Base-by-base conservation (phyloP, 2,329 filamentous ascomycete species). In the Pseudovirgaria hyperparasitica region DNA sequence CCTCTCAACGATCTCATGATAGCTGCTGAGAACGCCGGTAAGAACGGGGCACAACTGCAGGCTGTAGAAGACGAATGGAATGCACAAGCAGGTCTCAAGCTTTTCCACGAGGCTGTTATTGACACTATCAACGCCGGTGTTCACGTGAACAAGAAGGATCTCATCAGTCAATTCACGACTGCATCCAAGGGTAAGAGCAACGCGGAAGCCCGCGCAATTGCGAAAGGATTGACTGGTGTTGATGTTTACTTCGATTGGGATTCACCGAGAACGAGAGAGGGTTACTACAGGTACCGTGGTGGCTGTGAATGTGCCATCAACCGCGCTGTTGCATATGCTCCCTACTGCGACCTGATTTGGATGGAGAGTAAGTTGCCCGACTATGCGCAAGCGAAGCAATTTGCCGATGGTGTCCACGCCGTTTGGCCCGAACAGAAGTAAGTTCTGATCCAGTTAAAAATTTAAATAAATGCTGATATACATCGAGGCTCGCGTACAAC, bases 291-390 rank as follows among this genome's bases (percentile, higher is more conserved):
- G 36, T 78, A 94, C 52, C 70, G 82, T 57, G 90, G 90, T 34
- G 90, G 90, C 33, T 92, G 82, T 47, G 76, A 85, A 55, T 92
- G 82, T 54, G 85, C 86, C 33, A 65, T 96, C 52, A 92, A 90
- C 67, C 75, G 87, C 25, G 87, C 86, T 18, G 62, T 92, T 32
- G 84, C 87, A 5, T 96, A 92, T 50, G 87, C 82, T 0, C 87
- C 90, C 2, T 93, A 92, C 61, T 80, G 79, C 36, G 87, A 96
- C 49, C 75, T 92, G 54, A 92, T 98, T 58, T 98, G 90, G 90
- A 98, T 98, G 90, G 90, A 98, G 71, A 87, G 79, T 63, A 94
- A 93, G 63, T 67, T 93, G 40, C 90, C 90, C 23, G 87, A 96
- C 54, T 96, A 67, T 55, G 67, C 68, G 26, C 90, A 96, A 63